A percentile compares a stretch with the other conserved stretches of the same genome.
phyloP scores from a whole-genome alignment of 768 basidiomycete species.

The Russula sp. region DNA sequence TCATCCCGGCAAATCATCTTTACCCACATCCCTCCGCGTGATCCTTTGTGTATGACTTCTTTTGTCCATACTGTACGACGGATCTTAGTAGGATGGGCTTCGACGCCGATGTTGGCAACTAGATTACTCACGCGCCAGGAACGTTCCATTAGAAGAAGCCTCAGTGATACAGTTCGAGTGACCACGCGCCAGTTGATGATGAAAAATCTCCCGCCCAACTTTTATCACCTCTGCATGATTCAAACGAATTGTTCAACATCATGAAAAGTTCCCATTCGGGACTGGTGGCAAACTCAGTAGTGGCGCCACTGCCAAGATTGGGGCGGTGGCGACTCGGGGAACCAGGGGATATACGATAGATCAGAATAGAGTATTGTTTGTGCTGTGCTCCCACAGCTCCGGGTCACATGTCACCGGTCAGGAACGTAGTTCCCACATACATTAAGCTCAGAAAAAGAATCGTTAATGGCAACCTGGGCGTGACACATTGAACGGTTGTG shows the following conservation, averaged over 20 bases:
- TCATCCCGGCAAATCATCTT: not conserved
- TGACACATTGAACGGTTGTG: not conserved
- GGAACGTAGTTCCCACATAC: not conserved
- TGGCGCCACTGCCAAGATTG: too few species aligned
- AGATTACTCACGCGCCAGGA: not conserved
- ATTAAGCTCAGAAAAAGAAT: not conserved
- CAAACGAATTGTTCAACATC: not conserved
- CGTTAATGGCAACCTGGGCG: not conserved
- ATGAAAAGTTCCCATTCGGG: not conserved
- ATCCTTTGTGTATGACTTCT: not conserved
- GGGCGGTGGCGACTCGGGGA: too few species aligned
- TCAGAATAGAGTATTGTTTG: too few species aligned
- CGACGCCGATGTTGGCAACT: not conserved
- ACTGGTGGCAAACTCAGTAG: not conserved
- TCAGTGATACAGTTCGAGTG: not conserved
- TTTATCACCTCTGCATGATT: not conserved
- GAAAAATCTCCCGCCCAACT: not conserved
- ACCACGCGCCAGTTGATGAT: not conserved
- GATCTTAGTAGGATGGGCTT: not conserved
- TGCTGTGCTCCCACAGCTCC: too few species aligned
- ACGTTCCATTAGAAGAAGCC: not conserved
- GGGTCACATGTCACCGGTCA: not conserved
- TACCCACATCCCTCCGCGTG: not conserved
- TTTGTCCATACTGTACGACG: not conserved
- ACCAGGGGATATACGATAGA: too few species aligned